phyloP scores from a whole-genome alignment of 768 basidiomycete species.

The Lactifluus echinatus region DNA sequence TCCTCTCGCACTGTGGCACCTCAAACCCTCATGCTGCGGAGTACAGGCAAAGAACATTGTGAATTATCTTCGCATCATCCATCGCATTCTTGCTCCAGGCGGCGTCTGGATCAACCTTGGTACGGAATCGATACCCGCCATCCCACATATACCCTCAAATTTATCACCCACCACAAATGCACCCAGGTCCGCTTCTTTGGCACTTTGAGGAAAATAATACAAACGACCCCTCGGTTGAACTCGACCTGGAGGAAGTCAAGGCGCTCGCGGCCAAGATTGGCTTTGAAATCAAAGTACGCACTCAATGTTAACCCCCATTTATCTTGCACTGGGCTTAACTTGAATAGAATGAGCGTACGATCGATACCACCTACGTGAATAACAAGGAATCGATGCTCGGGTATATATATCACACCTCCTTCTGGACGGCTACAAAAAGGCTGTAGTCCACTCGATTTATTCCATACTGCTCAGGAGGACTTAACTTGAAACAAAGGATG shows the following conservation, averaged over 20 bases:
- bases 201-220: conserved; percentile 88
- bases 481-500: background rate
- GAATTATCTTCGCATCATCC: conserved; percentile 82
- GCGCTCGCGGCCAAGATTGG: conserved; percentile 62
- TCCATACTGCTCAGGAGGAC: background rate
- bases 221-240: conserved; percentile 76
- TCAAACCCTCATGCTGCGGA: background rate
- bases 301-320: background rate
- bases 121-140: conserved; percentile 23
- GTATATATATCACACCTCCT: conserved; percentile 76
- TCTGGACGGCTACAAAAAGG: conserved; percentile 67
- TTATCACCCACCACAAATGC: background rate
- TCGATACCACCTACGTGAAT: conserved; percentile 82
- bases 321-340: background rate
- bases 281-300: conserved; percentile 69
- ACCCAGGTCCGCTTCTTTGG: conserved; percentile 89
- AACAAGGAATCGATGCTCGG: conserved; percentile 74
- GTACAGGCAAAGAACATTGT: conserved; percentile 82
- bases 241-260: conserved; percentile 87
- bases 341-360: conserved; percentile 64
- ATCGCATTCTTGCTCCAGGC: conserved; percentile 70
- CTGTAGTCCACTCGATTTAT: background rate
- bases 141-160: background rate
- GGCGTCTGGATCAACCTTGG: conserved; percentile 92
- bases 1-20: background rate